Percentiles rank a stretch among this genome's conserved stretches.
phyloP scores from a whole-genome alignment of 2,329 filamentous ascomycete genomes.

The Fusarium concolor region DNA sequence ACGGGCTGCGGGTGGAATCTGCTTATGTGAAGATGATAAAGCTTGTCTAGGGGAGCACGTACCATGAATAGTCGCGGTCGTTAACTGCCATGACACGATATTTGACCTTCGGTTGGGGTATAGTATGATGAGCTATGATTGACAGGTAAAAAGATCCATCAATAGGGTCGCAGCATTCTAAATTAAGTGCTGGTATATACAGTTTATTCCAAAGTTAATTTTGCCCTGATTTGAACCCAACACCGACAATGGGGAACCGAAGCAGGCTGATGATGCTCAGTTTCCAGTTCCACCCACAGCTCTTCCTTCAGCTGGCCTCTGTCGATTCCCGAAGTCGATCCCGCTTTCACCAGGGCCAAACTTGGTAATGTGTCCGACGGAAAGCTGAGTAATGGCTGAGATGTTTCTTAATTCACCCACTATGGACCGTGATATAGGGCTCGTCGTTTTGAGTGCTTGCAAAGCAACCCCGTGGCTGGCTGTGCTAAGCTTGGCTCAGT shows the following conservation, averaged over 20 bases:
- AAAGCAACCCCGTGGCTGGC: slow-evolving; percentile 8
- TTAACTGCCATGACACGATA: slow-evolving; percentile 6
- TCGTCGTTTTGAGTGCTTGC: slow-evolving; percentile 15
- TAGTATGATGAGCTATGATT: slow-evolving; percentile 14
- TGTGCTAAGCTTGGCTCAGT: slow-evolving; percentile 14
- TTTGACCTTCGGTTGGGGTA: slow-evolving; percentile 6
- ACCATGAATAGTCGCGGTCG: neutral
- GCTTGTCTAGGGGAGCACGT: slow-evolving; percentile 19
- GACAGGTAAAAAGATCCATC: slow-evolving; percentile 30
- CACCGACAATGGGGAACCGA: slow-evolving; percentile 27
- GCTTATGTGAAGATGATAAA: slow-evolving; percentile 42
- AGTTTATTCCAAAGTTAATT: slow-evolving; percentile 1
- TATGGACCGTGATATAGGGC: slow-evolving; percentile 11
- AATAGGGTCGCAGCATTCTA: slow-evolving; percentile 16
- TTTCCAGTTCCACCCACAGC: slow-evolving; percentile 2
- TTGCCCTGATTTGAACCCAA: slow-evolving; percentile 1
- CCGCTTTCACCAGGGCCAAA: slow-evolving; percentile 26
- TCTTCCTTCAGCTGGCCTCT: slow-evolving; percentile 34
- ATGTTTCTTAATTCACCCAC: slow-evolving; percentile 13
- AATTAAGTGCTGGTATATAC: slow-evolving; percentile 14
- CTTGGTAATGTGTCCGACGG: slow-evolving; percentile 23
- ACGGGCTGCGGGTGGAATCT: slow-evolving; percentile 16
- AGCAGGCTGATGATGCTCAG: slow-evolving; percentile 23
- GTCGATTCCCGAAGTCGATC: slow-evolving; percentile 42
- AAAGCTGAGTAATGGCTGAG: slow-evolving; percentile 9